Conservation (phyloP, 192 early-diverging fungal species). For the Rhizoclosmatium globosum region DNA sequence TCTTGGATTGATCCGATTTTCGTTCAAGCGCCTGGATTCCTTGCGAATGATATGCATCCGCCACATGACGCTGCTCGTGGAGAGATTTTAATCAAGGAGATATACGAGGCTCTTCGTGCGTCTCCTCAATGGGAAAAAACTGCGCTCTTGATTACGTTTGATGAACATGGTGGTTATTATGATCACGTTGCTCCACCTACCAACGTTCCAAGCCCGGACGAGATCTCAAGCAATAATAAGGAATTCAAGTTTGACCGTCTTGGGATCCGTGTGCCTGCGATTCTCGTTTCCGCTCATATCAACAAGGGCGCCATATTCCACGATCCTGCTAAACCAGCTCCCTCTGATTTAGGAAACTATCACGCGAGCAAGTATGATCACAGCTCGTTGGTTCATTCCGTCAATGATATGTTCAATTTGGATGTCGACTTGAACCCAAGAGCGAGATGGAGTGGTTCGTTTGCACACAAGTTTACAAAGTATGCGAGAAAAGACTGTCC, state of each 20-base stretch:
- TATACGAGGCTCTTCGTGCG: constrained; percentile 58
- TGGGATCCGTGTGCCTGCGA: constrained; percentile 60
- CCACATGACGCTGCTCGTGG: constrained; percentile 41
- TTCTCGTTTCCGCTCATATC: constrained; percentile 57
- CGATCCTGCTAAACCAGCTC: constrained; percentile 26
- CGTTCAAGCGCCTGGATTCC: constrained; percentile 10
- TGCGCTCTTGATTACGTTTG: constrained; percentile 58
- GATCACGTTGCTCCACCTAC: constrained; percentile 60
- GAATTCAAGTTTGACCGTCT: constrained; percentile 59
- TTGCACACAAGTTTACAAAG: constrained; percentile 31
- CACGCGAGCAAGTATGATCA: constrained; percentile 51
- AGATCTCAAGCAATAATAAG: neutral
- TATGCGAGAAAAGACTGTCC: constrained; percentile 32
- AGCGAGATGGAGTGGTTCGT: constrained; percentile 40
- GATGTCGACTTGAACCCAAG: constrained; percentile 15
- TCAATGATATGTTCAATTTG: constrained; percentile 45
- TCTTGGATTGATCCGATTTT: constrained; percentile 47
- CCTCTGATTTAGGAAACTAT: constrained; percentile 27
- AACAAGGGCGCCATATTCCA: constrained; percentile 44
- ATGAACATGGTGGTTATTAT: constrained; percentile 62
- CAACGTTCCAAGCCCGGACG: constrained; percentile 58
- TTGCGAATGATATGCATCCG: constrained; percentile 39
- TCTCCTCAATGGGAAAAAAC: constrained; percentile 60
- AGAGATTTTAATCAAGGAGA: constrained; percentile 43
- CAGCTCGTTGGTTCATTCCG: constrained; percentile 55